Base-by-base conservation (phyloP, 805 yeast species). In the Hanseniaspora vineae region DNA sequence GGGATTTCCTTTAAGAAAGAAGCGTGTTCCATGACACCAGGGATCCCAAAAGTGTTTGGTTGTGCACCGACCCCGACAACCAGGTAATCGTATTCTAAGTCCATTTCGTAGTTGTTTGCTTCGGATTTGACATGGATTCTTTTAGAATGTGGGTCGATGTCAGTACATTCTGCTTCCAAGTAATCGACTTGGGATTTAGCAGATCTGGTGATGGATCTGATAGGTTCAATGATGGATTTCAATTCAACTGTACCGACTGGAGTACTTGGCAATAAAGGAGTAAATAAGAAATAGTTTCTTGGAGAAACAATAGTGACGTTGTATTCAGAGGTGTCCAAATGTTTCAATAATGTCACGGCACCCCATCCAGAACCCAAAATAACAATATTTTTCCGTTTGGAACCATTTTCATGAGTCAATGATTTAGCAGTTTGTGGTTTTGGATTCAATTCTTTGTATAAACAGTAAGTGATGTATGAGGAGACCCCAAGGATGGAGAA, bases 341-440 rank as follows among this genome's bases (percentile, higher is more conserved):
- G 77, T 69, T 85, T 86, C 67, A 89, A 73, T 51, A 88, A 69
- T 6, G 96, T 80, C 47, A 89, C 81, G 12, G 95, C 77, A 51
- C 96, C 97, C 97, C 97, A 89, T 47, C 97, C 97, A 19, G 95
- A 80, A 52, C 94, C 94, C 61, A 77, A 77, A 66, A 75, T 80
- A 46, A 90, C 92, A 50, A 70, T 46, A 18, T 70, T 69, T 58
- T 69, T 69, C 52, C 67, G 65, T 44, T 66, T 67, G 39, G 66
- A 58, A 42, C 73, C 73, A 53, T 70, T 71, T 44, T 72, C 68
- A 52, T 76, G 70, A 15, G 69, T 64, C 11, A 77, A 71, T n/a
- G 76, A 67, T 59, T 81, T 87, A 46, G 80, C 79, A 44, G 66
- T 55, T 60, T 82, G 88, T 15, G 70, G 66, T 33, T 70, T 67